Evolutionary conservation across 768 basidiomycete species (phyloP), one percentile per base, ranked within the genome.

Genomic region (Ramaria sp.): DNA sequence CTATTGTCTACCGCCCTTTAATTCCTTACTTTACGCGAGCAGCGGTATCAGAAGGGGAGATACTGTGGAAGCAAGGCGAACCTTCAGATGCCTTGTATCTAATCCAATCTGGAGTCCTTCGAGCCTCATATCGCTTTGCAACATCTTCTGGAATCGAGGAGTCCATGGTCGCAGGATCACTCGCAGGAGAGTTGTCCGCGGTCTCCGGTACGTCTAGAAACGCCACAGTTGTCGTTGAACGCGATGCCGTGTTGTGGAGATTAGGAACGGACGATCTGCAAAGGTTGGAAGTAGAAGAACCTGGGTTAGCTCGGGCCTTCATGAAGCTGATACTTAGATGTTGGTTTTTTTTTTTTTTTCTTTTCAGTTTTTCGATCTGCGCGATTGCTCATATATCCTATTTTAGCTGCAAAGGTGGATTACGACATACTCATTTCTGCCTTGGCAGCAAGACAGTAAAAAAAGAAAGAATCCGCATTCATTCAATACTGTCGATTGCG

Each of bases 151-250:
- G 69, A 5, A 81, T 91, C 48, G 84, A 88, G 62, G 92, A 95
- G 69, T 88, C 86, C 1, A 95, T 95, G 92, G 89, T 94, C 0
- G 81, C 90, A 3, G 94, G 93, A 2, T 91, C 92, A 0, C 70
- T 97, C 2, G 90, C 94, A 9, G 95, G 95, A 0, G 95, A 97
- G 67, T 67, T 99, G 50, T 84, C 89, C 0, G 88, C 86, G 36
- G 70, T 99, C 12, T 83, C 92, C 8, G 81, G 81, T 20, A 73
- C 84, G 18, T 75, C 81, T 16, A 75, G 95, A 47, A 98, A 96
- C 64, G 86, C 93, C 24, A 88, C 85, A 3, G 89, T 89, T 34
- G 71, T 83, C 0, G 89, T 86, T 3, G 95, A 97, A 66, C 74
- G 81, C 4, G 75, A 81, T 7, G 83, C 80, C 6, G 78, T 84